Conservation (phyloP, 2,329 filamentous ascomycete genomes). For the Beauveria caledonica region DNA sequence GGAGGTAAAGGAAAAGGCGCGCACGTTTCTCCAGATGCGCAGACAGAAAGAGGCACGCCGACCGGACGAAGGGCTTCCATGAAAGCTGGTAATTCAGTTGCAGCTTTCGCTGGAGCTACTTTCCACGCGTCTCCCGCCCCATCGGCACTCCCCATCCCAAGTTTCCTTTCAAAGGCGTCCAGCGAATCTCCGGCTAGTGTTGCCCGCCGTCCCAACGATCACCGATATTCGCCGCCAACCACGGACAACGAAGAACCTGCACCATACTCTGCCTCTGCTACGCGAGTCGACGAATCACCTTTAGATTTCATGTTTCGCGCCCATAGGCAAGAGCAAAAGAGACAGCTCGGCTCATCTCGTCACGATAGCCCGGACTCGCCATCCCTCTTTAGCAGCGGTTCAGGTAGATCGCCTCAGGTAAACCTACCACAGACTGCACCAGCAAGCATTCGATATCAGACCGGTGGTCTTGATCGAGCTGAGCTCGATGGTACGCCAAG, state of each 20-base stretch:
- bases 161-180: constrained; percentile 69
- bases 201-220: constrained; percentile 29
- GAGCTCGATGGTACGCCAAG: constrained; percentile 58
- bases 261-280: constrained; percentile 28
- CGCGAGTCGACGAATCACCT: constrained; percentile 54
- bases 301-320: constrained; percentile 87
- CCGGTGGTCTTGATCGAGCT: constrained; percentile 20
- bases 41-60: constrained; percentile 34
- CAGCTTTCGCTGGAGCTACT: constrained; percentile 82
- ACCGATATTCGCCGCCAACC: constrained; percentile 43
- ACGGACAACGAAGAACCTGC: constrained; percentile 44
- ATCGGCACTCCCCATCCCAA: constrained; percentile 82
- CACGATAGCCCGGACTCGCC: constrained; percentile 25
- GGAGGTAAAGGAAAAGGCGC: constrained; percentile 20
- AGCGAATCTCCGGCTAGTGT: constrained; percentile 48
- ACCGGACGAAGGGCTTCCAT: constrained; percentile 32
- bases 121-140: constrained; percentile 94
- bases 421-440: constrained; percentile 37
- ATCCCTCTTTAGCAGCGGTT: background rate
- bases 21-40: constrained; percentile 32
- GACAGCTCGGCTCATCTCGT: constrained; percentile 44
- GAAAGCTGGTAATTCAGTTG: constrained; percentile 36
- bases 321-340: constrained; percentile 68
- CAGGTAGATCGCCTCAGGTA: background rate
- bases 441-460: constrained; percentile 5